phyloP scores from a whole-genome alignment of 1,284 basidiomycete genomes.

The Microbotryum intermedium region DNA sequence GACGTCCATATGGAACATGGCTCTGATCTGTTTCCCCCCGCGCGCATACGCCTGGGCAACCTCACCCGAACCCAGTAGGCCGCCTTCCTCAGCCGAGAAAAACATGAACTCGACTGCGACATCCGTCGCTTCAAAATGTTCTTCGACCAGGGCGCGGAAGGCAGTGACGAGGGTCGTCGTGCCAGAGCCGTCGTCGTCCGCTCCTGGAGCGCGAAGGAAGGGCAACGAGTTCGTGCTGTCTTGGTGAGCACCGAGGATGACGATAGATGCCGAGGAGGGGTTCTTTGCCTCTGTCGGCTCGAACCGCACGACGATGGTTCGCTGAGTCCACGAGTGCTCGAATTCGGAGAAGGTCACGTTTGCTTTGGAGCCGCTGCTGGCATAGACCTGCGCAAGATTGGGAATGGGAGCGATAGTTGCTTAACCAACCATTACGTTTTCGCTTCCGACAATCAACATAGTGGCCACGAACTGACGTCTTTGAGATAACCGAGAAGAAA shows the following conservation, averaged over 20 bases:
- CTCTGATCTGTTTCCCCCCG: constrained; percentile 38
- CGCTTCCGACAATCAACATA: background rate
- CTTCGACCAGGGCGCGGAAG: constrained; percentile 67
- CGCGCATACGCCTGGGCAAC: constrained; percentile 62
- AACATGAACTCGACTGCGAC: constrained; percentile 86
- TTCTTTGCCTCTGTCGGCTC: constrained; percentile 27
- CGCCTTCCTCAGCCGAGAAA: constrained; percentile 40
- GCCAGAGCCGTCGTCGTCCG: constrained; percentile 81
- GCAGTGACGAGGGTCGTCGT: constrained; percentile 84
- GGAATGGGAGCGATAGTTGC: background rate
- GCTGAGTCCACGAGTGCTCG: constrained; percentile 82
- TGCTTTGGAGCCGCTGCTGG: constrained; percentile 2
- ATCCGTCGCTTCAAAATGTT: constrained; percentile 61
- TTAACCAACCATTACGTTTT: background rate
- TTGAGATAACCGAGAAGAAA: constrained; percentile 69
- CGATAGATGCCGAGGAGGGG: constrained; percentile 35
- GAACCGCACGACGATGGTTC: constrained; percentile 63
- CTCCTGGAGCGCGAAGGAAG: constrained; percentile 73
- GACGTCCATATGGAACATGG: constrained; percentile 65
- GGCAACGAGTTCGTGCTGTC: constrained; percentile 73
- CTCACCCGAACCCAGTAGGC: constrained; percentile 85
- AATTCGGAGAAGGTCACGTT: constrained; percentile 57
- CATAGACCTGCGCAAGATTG: background rate
- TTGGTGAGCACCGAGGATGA: constrained; percentile 69
- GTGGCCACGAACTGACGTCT: constrained; percentile 37